Evolutionary conservation across 495 filamentous ascomycete species (phyloP).

Genomic region (Eremomyces bilateralis): DNA sequence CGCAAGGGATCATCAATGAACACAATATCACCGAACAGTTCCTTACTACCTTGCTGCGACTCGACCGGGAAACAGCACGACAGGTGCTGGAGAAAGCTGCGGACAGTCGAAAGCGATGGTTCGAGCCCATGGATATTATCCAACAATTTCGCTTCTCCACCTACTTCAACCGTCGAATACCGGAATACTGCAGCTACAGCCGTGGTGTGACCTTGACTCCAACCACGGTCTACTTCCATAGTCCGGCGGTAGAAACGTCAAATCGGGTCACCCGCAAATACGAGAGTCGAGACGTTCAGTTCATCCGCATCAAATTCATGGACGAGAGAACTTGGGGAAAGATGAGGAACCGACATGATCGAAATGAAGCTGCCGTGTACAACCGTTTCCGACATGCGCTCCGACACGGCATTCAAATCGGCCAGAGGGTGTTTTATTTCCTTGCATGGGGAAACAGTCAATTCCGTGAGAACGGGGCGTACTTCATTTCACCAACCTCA

Average conservation of each 20-base stretch:
- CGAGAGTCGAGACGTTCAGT: slow-evolving; percentile 45
- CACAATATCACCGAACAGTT: slow-evolving; percentile 47
- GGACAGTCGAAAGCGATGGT: slow-evolving; percentile 34
- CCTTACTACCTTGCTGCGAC: slow-evolving; percentile 30
- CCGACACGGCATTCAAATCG: slow-evolving; percentile 59
- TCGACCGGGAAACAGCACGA: slow-evolving; percentile 25
- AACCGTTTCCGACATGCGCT: slow-evolving; percentile 49
- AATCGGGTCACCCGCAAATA: slow-evolving; percentile 71
- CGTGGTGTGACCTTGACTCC: slow-evolving; percentile 65
- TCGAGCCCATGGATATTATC: slow-evolving; percentile 53
- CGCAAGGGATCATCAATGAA: slow-evolving; percentile 58
- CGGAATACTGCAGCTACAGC: slow-evolving; percentile 45
- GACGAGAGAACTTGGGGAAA: slow-evolving; percentile 51
- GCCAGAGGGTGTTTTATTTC: slow-evolving; percentile 64
- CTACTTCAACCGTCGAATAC: slow-evolving; percentile 33
- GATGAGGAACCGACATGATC: slow-evolving; percentile 29
- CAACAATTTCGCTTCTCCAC: too few species aligned
- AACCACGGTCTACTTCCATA: slow-evolving; percentile 54
- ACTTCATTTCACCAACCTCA: slow-evolving; percentile 53
- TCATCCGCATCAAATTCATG: slow-evolving; percentile 78
- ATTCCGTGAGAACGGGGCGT: slow-evolving; percentile 78
- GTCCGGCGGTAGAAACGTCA: slow-evolving; percentile 61
- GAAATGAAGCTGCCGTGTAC: slow-evolving; percentile 48
- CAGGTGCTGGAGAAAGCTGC: slow-evolving; percentile 41
- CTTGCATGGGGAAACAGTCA: slow-evolving; percentile 93